Evolutionary conservation across 305 asterid genomes (phyloP).

Genomic region (Rubia tinctorum): DNA sequence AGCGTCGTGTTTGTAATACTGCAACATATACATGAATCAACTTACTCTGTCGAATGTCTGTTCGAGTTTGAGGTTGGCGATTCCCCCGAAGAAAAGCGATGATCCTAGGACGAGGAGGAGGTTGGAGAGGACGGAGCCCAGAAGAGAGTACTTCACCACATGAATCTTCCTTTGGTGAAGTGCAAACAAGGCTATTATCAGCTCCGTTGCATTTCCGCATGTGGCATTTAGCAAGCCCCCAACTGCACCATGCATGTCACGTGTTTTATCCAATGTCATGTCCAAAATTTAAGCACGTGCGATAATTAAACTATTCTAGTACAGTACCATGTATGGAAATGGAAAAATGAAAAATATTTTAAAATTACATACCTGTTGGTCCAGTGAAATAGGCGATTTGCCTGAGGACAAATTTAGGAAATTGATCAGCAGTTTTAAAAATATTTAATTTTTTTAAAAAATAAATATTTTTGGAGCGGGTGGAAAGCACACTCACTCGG

Average conservation of each 20-base stretch:
- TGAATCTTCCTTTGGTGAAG: constrained; percentile 34
- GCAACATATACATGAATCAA: no score
- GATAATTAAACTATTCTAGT: not conserved
- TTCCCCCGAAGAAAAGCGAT: constrained; percentile 38
- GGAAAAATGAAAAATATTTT: not conserved
- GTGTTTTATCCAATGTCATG: not conserved
- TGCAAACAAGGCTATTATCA: constrained; percentile 41
- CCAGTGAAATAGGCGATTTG: constrained; percentile 45
- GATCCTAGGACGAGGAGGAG: constrained; percentile 44
- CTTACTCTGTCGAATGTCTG: constrained; percentile 43
- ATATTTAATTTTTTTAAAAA: no score
- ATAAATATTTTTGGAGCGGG: not conserved
- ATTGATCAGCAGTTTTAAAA: not conserved
- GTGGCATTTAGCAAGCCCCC: constrained; percentile 50
- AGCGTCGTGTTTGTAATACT: no score
- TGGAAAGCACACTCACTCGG: constrained; percentile 32
- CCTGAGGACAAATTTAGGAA: constrained; percentile 17
- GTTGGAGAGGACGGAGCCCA: constrained; percentile 42
- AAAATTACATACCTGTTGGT: constrained; percentile 32
- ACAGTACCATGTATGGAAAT: not conserved
- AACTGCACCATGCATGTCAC: constrained; percentile 26
- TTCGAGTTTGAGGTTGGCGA: constrained; percentile 35
- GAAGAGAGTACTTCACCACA: constrained; percentile 40
- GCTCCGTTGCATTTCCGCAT: constrained; percentile 51
- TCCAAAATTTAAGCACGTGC: not conserved